Conservation (phyloP, 148 eudicot genomes). For the Fallopia convolvulus region DNA sequence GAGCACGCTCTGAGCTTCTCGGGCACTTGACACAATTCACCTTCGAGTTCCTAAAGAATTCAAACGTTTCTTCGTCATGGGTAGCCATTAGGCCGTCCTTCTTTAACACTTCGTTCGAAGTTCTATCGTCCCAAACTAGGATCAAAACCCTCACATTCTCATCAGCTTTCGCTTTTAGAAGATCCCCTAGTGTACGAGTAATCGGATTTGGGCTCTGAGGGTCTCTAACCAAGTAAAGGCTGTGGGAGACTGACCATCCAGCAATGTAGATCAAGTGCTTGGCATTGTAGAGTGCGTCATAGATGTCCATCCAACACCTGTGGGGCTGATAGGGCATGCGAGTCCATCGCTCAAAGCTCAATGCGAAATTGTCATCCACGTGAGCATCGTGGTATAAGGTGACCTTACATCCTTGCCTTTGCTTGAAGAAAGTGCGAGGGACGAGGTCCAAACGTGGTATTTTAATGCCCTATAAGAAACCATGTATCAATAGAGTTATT, state of each 20-base stretch:
- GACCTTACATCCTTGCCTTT: slow-evolving; percentile 52
- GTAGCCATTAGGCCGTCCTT: slow-evolving; percentile 72
- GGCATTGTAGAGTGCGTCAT: slow-evolving; percentile 57
- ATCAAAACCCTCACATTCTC: slow-evolving; percentile 56
- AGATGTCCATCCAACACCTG: slow-evolving; percentile 69
- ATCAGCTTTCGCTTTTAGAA: slow-evolving; percentile 48
- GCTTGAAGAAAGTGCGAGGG: slow-evolving; percentile 51
- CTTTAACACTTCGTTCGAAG: slow-evolving; percentile 46
- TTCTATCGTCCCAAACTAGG: slow-evolving; percentile 79
- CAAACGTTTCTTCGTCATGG: slow-evolving; percentile 61
- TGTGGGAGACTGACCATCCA: slow-evolving; percentile 72
- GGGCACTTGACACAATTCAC: slow-evolving; percentile 65
- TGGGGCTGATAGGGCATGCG: slow-evolving; percentile 33
- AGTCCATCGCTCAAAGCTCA: slow-evolving; percentile 16
- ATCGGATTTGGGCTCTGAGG: slow-evolving; percentile 20
- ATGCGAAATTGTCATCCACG: slow-evolving; percentile 28
- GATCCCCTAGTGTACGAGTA: slow-evolving; percentile 45
- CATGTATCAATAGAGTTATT: not conserved
- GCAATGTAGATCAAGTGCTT: slow-evolving; percentile 60
- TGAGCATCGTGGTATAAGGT: slow-evolving; percentile 69
- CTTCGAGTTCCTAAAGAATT: slow-evolving; percentile 42
- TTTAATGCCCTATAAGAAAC: slow-evolving; percentile 31
- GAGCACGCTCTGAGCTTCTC: slow-evolving; percentile 39
- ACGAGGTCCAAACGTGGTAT: slow-evolving; percentile 43
- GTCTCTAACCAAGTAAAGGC: slow-evolving; percentile 51